Evolutionary conservation across 257 asterid genomes (phyloP).

Genomic region (Leonotis leonurus): DNA sequence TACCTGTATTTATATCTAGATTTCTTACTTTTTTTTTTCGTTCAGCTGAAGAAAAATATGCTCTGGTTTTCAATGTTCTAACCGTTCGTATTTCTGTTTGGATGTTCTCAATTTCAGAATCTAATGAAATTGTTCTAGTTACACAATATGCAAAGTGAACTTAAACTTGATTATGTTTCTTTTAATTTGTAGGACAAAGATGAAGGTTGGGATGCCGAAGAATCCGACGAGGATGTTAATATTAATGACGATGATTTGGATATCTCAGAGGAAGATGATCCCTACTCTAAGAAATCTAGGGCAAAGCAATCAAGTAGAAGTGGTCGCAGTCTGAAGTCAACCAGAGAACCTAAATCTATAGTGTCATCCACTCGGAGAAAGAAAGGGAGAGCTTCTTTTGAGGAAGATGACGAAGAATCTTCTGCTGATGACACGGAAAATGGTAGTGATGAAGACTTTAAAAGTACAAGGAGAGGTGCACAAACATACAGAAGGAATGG

Average conservation of each 20-base stretch:
- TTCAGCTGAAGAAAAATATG: neutral
- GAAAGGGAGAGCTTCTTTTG: conserved; percentile 55
- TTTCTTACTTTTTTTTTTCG: neutral
- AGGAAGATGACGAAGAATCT: conserved; percentile 68
- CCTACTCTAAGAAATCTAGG: conserved; percentile 41
- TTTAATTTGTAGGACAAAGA: conserved; percentile 48
- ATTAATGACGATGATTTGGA: conserved; percentile 63
- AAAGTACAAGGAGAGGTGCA: conserved; percentile 50
- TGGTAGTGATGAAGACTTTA: conserved; percentile 66
- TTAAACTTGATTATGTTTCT: conserved; percentile 12
- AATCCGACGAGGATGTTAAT: conserved; percentile 74
- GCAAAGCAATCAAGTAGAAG: conserved; percentile 52
- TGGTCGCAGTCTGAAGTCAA: conserved; percentile 47
- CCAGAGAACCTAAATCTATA: conserved; percentile 43
- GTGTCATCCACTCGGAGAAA: conserved; percentile 47
- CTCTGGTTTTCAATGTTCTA: neutral
- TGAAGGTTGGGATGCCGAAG: conserved; percentile 91
- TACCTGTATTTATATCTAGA: neutral
- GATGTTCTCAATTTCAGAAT: neutral
- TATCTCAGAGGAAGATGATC: conserved; percentile 68
- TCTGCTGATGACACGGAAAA: conserved; percentile 66
- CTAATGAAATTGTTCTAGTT: conserved; percentile 4
- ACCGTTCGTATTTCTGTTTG: neutral
- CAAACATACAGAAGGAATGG: conserved; percentile 46
- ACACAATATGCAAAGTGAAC: conserved; percentile 12